Conservation (phyloP, 2,329 filamentous ascomycete genomes). For the Fusarium nanum region DNA sequence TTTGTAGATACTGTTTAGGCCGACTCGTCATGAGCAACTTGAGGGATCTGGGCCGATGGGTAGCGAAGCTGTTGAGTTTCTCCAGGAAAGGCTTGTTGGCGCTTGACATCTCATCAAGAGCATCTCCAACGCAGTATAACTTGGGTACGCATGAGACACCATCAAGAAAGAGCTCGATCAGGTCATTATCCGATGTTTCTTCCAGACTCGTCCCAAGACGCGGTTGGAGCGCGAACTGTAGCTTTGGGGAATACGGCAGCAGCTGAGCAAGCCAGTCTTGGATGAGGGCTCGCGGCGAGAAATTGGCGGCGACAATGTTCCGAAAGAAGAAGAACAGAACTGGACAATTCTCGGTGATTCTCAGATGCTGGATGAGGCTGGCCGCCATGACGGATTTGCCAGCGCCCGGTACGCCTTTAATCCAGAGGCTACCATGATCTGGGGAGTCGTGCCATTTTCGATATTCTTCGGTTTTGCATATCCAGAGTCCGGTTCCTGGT, state of each 20-base stretch:
- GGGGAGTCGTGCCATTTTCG: conserved; percentile 40
- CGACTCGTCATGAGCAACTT: conserved; percentile 43
- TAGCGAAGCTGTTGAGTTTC: conserved; percentile 36
- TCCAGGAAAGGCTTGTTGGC: conserved; percentile 34
- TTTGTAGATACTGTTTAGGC: conserved; percentile 37
- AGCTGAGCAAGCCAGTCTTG: conserved; percentile 44
- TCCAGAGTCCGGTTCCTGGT: conserved; percentile 45
- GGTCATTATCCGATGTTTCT: conserved; percentile 39
- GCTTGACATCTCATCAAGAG: conserved; percentile 41
- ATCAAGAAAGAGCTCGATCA: conserved; percentile 36
- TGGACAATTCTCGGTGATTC: conserved; percentile 29
- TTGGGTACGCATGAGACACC: conserved; percentile 29
- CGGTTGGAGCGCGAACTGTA: conserved; percentile 37
- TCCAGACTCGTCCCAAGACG: conserved; percentile 18
- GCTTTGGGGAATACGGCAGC: conserved; percentile 31
- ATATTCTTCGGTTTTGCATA: conserved; percentile 42
- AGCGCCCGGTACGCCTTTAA: conserved; percentile 45
- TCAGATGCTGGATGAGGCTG: conserved; percentile 39
- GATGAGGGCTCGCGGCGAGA: conserved; percentile 37
- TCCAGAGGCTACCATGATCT: conserved; percentile 43
- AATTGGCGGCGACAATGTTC: conserved; percentile 41
- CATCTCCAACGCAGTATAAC: conserved; percentile 40
- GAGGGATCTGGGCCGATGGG: conserved; percentile 28
- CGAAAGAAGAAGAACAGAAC: conserved; percentile 44
- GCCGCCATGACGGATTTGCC: conserved; percentile 45